Percentiles rank a stretch among this genome's conserved stretches.
These are phyloP conservation scores for Rugonectria rugulosa DNA, from an alignment of 2,329 filamentous ascomycete genomes.

Conservation along the genomic window DNA sequence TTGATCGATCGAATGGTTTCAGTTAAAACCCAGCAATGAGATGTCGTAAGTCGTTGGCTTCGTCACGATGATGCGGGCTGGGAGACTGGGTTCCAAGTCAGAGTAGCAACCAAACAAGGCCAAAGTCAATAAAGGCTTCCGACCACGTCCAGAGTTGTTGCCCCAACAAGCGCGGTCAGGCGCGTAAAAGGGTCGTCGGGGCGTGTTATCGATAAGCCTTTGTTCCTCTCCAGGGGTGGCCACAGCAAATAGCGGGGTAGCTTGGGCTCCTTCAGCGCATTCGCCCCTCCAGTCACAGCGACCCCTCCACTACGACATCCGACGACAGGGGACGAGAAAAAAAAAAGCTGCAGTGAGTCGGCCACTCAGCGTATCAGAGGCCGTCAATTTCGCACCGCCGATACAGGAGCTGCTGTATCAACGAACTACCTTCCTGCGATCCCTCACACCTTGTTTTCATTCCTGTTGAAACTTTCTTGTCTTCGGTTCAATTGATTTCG, in stretches of 20 bases:
- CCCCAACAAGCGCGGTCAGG: constrained; percentile 18
- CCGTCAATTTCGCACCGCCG: constrained; percentile 39
- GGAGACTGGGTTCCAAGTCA: background rate
- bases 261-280: constrained; percentile 27
- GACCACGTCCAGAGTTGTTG: constrained; percentile 16
- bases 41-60: constrained; percentile 5
- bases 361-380: constrained; percentile 34
- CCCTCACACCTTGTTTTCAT: constrained; percentile 5
- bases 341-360: constrained; percentile 28
- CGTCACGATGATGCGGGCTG: constrained; percentile 20
- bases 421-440: constrained; percentile 5
- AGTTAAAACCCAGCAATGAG: background rate
- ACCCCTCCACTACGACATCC: constrained; percentile 8
- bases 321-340: constrained; percentile 13
- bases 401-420: constrained; percentile 37
- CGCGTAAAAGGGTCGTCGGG: constrained; percentile 31
- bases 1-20: background rate
- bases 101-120: constrained; percentile 30
- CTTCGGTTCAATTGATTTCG: constrained; percentile 26
- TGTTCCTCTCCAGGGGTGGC: constrained; percentile 35
- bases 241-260: constrained; percentile 41
- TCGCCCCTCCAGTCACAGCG: constrained; percentile 19
- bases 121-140: constrained; percentile 32
- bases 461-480: background rate
- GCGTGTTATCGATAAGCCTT: constrained; percentile 25